These are phyloP conservation scores for Zea luxurians DNA, from an alignment of 176 grass and related monocot genomes.

Conservation along the genomic window DNA sequence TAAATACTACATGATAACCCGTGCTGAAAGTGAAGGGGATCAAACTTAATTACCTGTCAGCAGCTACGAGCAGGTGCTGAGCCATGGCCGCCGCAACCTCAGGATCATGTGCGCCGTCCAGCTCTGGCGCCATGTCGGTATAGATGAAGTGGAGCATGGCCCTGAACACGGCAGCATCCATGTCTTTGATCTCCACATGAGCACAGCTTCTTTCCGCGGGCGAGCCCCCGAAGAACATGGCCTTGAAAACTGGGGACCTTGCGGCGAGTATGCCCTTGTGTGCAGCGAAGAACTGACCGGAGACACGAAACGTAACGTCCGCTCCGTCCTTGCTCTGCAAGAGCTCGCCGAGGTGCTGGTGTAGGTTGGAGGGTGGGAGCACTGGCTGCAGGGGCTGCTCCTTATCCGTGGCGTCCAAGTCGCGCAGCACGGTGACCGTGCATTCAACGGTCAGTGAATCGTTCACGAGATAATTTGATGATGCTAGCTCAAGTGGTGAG, in stretches of 20 bases:
- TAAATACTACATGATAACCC: no score
- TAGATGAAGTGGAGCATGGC: conserved; percentile 33
- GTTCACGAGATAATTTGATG: background rate
- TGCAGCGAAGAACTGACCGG: conserved; percentile 4
- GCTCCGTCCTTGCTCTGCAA: conserved; percentile 1
- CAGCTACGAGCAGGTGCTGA: conserved; percentile 42
- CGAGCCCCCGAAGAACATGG: conserved; percentile 27
- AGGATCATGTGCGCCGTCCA: background rate
- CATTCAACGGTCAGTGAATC: conserved; percentile 22
- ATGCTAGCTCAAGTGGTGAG: accelerated
- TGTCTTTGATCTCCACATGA: background rate
- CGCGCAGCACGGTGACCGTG: conserved; percentile 13
- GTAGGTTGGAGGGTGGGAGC: background rate
- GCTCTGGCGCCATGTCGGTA: conserved; percentile 1
- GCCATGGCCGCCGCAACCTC: conserved; percentile 6
- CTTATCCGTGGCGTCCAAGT: background rate
- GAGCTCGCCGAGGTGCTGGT: conserved; percentile 18
- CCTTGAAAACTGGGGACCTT: conserved; percentile 34
- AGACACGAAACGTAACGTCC: conserved; percentile 31
- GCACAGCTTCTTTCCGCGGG: background rate
- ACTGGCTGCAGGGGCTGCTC: background rate
- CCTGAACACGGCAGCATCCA: conserved; percentile 31
- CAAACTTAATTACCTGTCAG: conserved; percentile 44
- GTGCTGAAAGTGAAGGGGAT: no score
- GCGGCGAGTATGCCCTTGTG: conserved; percentile 27